Percentiles rank a stretch among this genome's conserved stretches.
These are phyloP conservation scores for Pseudocercospora musae DNA, from an alignment of 2,329 filamentous ascomycete species.

Conservation along the genomic window DNA sequence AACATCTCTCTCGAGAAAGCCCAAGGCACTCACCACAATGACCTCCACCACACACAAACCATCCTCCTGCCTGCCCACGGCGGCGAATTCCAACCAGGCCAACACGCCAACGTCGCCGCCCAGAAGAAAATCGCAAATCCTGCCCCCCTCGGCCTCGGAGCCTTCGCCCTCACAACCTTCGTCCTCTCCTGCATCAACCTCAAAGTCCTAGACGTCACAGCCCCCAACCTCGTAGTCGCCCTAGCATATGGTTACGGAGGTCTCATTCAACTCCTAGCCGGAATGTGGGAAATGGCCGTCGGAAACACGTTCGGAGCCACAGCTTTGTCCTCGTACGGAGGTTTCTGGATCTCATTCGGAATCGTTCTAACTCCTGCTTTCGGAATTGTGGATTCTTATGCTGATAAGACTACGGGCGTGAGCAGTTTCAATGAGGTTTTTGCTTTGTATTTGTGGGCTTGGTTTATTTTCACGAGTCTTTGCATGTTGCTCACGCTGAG, in stretches of 20 bases:
- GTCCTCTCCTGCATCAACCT: conserved; percentile 73
- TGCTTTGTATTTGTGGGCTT: conserved; percentile 72
- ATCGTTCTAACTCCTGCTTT: conserved; percentile 12
- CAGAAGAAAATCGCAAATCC: conserved; percentile 67
- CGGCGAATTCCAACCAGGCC: conserved; percentile 1
- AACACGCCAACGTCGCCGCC: conserved; percentile 1
- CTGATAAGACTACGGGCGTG: conserved; percentile 38
- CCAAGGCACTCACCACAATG: background rate
- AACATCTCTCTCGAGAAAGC: background rate
- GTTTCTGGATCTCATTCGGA: conserved; percentile 35
- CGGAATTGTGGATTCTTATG: conserved; percentile 24
- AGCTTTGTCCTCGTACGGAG: conserved; percentile 75
- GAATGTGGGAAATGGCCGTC: conserved; percentile 91
- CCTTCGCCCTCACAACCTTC: conserved; percentile 81
- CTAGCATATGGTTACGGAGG: conserved; percentile 74
- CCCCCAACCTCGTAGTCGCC: conserved; percentile 65
- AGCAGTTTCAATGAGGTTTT: conserved; percentile 56
- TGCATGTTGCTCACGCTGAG: conserved; percentile 70
- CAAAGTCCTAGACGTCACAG: conserved; percentile 56
- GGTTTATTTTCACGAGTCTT: conserved; percentile 82
- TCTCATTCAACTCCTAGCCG: conserved; percentile 72
- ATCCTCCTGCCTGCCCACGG: background rate
- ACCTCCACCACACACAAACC: background rate
- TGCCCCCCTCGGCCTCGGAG: conserved; percentile 70
- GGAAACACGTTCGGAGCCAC: conserved; percentile 85